A percentile compares a stretch with the other conserved stretches of the same genome.
phyloP scores from a whole-genome alignment of 805 yeast species.

The Barnettozyma salicaria region DNA sequence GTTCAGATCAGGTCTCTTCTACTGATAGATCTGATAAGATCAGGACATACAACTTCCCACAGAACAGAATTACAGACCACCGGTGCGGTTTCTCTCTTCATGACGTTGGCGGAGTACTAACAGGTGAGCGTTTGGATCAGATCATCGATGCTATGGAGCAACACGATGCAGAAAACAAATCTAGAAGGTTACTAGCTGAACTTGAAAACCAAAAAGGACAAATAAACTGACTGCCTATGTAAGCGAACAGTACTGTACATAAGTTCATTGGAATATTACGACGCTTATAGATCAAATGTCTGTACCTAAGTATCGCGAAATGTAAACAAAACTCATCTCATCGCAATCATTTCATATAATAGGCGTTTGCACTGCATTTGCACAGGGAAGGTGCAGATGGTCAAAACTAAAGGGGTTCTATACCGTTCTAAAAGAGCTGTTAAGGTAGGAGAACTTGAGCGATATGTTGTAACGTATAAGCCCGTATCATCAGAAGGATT shows the following conservation, averaged over 20 bases:
- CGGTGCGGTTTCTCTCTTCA: constrained; percentile 77
- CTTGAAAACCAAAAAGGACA: constrained; percentile 8
- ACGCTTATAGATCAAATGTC: too few relatives aligned
- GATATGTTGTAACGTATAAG: constrained; percentile 46
- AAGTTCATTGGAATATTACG: too few relatives aligned
- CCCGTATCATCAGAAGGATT: constrained; percentile 29
- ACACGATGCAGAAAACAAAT: constrained; percentile 39
- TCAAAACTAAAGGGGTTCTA: constrained; percentile 18
- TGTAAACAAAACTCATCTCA: too few relatives aligned
- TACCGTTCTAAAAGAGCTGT: constrained; percentile 39
- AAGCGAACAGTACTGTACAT: background rate
- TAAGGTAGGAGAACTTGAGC: constrained; percentile 53
- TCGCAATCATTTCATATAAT: too few relatives aligned
- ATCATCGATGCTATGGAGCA: constrained; percentile 47
- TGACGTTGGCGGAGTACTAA: constrained; percentile 62
- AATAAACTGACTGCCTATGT: background rate
- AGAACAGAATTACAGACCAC: constrained; percentile 91
- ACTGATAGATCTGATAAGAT: constrained; percentile 91
- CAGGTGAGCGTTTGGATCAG: constrained; percentile 52
- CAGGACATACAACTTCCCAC: constrained; percentile 89
- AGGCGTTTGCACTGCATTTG: background rate
- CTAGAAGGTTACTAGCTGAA: constrained; percentile 27
- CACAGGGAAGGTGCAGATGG: constrained; percentile 3
- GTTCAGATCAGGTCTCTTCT: constrained; percentile 80
- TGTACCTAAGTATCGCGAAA: too few relatives aligned